Percentiles rank a stretch among this genome's conserved stretches.
These are phyloP conservation scores for Zygosaccharomyces kombuchaensis DNA, from an alignment of 805 yeast genomes.

Conservation along the genomic window DNA sequence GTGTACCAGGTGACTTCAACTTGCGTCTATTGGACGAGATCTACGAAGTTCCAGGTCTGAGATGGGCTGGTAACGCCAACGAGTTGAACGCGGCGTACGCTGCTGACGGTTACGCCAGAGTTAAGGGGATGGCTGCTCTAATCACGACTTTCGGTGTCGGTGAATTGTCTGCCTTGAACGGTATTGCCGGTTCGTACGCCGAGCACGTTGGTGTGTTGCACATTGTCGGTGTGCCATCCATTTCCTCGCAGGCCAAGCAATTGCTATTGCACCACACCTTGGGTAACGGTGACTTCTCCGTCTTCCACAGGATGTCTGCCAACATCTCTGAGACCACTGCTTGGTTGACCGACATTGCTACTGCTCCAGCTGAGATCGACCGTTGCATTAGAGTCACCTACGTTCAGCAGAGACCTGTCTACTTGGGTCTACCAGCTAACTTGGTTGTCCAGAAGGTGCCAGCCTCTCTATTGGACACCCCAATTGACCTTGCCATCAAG, in stretches of 20 bases:
- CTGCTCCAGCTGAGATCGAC: slow-evolving; percentile 71
- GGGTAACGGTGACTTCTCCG: slow-evolving; percentile 79
- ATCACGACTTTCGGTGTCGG: slow-evolving; percentile 91
- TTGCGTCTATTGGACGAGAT: no score
- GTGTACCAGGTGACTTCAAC: no score
- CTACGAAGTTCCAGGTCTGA: slow-evolving; percentile 68
- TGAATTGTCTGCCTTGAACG: slow-evolving; percentile 78
- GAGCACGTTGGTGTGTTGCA: slow-evolving; percentile 85
- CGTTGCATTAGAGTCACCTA: slow-evolving; percentile 68
- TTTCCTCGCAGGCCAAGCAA: slow-evolving; percentile 66
- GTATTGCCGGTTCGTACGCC: slow-evolving; percentile 84
- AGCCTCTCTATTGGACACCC: slow-evolving; percentile 51
- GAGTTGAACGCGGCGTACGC: slow-evolving; percentile 82
- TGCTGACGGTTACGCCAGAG: slow-evolving; percentile 83
- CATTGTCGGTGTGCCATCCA: slow-evolving; percentile 82
- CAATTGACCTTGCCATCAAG: slow-evolving; percentile 56
- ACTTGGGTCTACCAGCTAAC: slow-evolving; percentile 79
- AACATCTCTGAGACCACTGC: slow-evolving; percentile 65
- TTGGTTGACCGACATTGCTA: slow-evolving; percentile 54
- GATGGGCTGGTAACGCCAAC: slow-evolving; percentile 91
- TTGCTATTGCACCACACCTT: slow-evolving; percentile 76
- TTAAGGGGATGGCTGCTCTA: slow-evolving; percentile 69
- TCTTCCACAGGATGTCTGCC: slow-evolving; percentile 73
- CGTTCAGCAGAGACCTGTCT: slow-evolving; percentile 73
- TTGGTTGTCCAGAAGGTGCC: slow-evolving; percentile 64